Conservation (phyloP, 306 rosid genomes). For the Herpetospermum pedunculosum region DNA sequence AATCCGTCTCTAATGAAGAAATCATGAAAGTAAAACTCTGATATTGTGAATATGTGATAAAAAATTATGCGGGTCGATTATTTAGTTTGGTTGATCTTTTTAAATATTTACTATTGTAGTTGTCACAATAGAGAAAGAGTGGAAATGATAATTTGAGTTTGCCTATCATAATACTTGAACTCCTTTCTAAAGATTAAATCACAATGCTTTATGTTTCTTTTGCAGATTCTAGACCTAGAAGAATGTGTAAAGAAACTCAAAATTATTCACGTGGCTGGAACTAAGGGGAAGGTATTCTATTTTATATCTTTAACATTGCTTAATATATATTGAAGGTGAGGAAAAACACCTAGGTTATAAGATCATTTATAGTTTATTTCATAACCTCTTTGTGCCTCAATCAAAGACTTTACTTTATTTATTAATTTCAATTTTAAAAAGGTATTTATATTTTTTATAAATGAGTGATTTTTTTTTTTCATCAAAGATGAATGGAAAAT, state of each 20-base stretch:
- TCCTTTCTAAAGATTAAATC: neutral
- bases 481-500: neutral
- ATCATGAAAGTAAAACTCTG: neutral
- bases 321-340: neutral
- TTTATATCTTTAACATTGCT: neutral
- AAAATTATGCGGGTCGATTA: neutral
- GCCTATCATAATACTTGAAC: neutral
- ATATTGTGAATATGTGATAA: neutral
- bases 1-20: neutral
- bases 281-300: conserved; percentile 67
- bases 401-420: neutral
- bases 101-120: neutral
- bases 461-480: neutral
- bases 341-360: neutral
- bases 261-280: conserved; percentile 77
- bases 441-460: neutral
- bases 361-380: neutral
- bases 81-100: neutral
- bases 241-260: conserved; percentile 44
- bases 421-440: neutral
- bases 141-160: neutral
- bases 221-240: conserved; percentile 54
- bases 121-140: neutral
- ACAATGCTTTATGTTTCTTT: conserved; percentile 1
- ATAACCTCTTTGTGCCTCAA: neutral